phyloP scores from a whole-genome alignment of 108 stramenopile species.

The Skeletonema potamos region DNA sequence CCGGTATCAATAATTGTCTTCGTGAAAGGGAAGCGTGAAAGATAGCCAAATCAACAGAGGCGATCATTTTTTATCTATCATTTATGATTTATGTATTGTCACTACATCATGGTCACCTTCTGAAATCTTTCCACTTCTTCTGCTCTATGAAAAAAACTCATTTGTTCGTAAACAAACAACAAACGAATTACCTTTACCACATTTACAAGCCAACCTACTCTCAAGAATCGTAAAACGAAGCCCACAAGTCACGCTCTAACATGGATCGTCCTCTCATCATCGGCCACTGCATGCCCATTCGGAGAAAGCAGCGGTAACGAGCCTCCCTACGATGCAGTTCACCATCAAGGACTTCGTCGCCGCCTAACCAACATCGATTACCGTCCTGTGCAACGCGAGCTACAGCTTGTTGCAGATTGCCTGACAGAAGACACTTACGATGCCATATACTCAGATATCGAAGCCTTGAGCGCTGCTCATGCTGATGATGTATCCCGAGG shows the following conservation, averaged over 20 bases:
- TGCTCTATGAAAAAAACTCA: too few species aligned
- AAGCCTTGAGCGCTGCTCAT: background rate
- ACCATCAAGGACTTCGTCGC: background rate
- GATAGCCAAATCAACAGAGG: too few species aligned
- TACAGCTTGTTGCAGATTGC: constrained; percentile 4
- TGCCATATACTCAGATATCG: constrained; percentile 21
- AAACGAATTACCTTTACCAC: too few species aligned
- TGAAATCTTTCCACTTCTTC: too few species aligned
- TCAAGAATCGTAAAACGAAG: background rate
- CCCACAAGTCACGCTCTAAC: background rate
- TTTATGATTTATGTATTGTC: too few species aligned
- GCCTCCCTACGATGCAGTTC: background rate
- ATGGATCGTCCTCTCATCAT: background rate
- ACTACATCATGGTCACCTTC: too few species aligned
- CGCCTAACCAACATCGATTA: background rate
- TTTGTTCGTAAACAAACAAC: too few species aligned
- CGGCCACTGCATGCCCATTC: background rate
- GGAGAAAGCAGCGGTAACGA: background rate
- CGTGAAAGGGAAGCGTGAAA: too few species aligned
- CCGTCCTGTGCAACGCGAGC: background rate
- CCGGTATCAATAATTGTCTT: too few species aligned
- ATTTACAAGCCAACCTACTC: background rate
- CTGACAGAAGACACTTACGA: constrained; percentile 14
- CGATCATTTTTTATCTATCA: too few species aligned
- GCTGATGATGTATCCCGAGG: constrained; percentile 4